These are phyloP conservation scores for Ploettnerulaceae sp. DNA, from an alignment of 2,329 filamentous ascomycete genomes.

Conservation along the genomic window DNA sequence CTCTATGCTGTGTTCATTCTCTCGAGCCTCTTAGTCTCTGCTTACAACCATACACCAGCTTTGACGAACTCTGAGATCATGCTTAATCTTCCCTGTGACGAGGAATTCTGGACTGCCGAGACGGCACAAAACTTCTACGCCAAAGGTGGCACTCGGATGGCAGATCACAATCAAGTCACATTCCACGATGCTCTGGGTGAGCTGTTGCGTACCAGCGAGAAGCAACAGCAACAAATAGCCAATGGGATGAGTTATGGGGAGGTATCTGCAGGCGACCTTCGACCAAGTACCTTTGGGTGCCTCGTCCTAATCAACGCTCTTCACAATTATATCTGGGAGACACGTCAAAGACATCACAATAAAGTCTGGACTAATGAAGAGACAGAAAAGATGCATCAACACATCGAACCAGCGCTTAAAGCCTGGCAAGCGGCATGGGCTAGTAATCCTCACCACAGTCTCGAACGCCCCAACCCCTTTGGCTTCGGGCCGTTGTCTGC, in stretches of 20 bases:
- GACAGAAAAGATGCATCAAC: constrained; percentile 91
- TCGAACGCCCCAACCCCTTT: constrained; percentile 80
- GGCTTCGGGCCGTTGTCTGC: constrained; percentile 78
- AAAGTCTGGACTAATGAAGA: constrained; percentile 87
- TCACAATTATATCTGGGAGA: constrained; percentile 99
- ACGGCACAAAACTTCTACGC: constrained; percentile 76
- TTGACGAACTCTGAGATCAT: constrained; percentile 92
- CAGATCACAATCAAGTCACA: constrained; percentile 65
- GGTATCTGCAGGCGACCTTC: constrained; percentile 56
- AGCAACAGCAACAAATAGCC: constrained; percentile 52
- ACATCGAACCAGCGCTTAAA: constrained; percentile 88
- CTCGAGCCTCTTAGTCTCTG: constrained; percentile 84
- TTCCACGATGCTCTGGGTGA: constrained; percentile 81
- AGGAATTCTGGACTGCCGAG: constrained; percentile 83
- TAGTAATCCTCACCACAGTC: constrained; percentile 75
- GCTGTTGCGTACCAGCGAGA: constrained; percentile 71
- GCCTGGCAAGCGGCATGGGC: constrained; percentile 94
- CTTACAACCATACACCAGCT: constrained; percentile 87
- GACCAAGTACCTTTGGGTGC: constrained; percentile 87
- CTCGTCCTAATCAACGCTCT: constrained; percentile 88
- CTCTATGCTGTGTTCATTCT: constrained; percentile 87
- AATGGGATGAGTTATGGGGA: constrained; percentile 44
- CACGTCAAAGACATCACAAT: constrained; percentile 80
- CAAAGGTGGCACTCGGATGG: constrained; percentile 65
- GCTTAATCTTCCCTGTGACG: constrained; percentile 85